Base-by-base conservation (phyloP, 176 grass and related monocot genomes). In the Juncus effusus region DNA sequence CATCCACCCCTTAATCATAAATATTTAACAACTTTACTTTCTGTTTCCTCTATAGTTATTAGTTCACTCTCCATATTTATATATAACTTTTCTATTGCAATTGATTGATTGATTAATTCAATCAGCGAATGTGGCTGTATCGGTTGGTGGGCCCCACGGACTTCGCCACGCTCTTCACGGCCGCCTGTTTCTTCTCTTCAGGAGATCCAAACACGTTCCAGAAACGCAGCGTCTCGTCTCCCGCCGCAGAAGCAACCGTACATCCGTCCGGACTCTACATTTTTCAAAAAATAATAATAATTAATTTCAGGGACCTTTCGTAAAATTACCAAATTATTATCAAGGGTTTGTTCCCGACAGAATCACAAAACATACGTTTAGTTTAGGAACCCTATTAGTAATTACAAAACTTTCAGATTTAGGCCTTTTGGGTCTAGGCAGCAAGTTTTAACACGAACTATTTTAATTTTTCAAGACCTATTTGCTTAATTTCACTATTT, bases 201-300 rank as follows among this genome's bases (percentile, higher is more conserved):
- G 75, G 50, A 72, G 64, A 13, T 76, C 75, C 84, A 68, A 83
- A 87, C 2, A 83, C 75, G 62, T 87, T 79, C 79, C 79, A 87
- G 19, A 87, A 76, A 70, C 79, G 71, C 39, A 87, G 64, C 3
- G 79, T 79, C 76, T 87, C 84, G 78, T 82, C 84, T 60, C 69
- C 79, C 54, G 79, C 76, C 11, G 61, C 54, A 28, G 79, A 82
- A 16, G 84, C 84, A 51, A 82, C 79, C 13, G 79, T 87, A 19
- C 38, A 66, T 9, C 76, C 84, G 79, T 87, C 79, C 35, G 79
- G 79, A 47, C 76, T 87, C 84, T 87, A 62, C 51, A 82, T 73
- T 65, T 77, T 64, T 16, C 36, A 73, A 39, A 62, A 44, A 63
- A 11, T 10, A 60, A 12, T 64, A 13, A 36, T 47, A 5, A 58